Percentiles rank a stretch among this genome's conserved stretches.
These are phyloP conservation scores for Entomortierella lignicola DNA, from an alignment of 192 early-diverging fungal genomes.

Conservation along the genomic window DNA sequence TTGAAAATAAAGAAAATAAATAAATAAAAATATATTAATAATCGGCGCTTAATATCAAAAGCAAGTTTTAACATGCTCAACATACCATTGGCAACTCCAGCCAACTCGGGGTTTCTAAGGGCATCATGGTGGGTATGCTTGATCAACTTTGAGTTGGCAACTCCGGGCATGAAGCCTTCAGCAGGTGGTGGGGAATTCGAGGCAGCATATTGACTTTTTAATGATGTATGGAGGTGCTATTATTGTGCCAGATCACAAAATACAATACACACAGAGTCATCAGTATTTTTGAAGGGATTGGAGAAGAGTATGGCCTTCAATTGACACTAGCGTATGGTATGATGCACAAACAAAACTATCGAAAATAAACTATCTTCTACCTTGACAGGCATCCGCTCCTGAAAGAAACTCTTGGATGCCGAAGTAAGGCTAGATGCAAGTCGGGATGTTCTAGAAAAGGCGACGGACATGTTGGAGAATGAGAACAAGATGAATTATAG, in stretches of 20 bases:
- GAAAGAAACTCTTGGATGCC: conserved; percentile 24
- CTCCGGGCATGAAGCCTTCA: conserved; percentile 86
- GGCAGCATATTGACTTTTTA: conserved; percentile 28
- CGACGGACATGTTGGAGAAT: conserved; percentile 28
- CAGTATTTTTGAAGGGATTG: too few species aligned
- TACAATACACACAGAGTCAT: not conserved
- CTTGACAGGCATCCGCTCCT: conserved; percentile 41
- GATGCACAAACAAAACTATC: too few species aligned
- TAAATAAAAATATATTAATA: not conserved
- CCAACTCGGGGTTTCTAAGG: conserved; percentile 76
- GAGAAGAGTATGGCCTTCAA: too few species aligned
- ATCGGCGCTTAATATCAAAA: not conserved
- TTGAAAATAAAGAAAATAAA: conserved; percentile 5
- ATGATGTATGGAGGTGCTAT: conserved; percentile 51
- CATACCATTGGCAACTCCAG: conserved; percentile 68
- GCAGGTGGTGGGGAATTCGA: conserved; percentile 68
- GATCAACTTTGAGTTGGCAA: conserved; percentile 84
- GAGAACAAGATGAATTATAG: conserved; percentile 1
- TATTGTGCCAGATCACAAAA: not conserved
- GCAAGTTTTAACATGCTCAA: not conserved
- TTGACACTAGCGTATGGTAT: too few species aligned
- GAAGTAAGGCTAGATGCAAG: conserved; percentile 19
- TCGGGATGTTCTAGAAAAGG: conserved; percentile 17
- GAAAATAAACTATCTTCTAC: conserved; percentile 1
- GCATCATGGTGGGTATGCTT: conserved; percentile 78